Percentiles rank a stretch among this genome's conserved stretches.
Conservation (phyloP, 225 moss, liverwort and hornwort genomes). For the Takakia lepidozioides region DNA sequence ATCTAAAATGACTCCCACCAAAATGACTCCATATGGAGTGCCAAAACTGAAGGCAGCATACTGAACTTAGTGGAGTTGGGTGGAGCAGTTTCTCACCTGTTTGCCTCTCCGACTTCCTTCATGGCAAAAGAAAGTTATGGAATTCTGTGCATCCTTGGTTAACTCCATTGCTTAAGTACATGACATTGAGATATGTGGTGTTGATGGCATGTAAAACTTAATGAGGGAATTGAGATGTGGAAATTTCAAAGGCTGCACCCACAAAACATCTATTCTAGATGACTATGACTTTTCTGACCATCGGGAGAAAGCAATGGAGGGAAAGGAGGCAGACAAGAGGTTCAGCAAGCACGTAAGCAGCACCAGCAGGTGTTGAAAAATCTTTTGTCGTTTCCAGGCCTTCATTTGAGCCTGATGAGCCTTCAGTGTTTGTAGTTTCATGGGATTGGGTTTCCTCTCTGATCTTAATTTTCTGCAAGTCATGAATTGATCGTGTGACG, state of each 20-base stretch:
- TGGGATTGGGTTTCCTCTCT: neutral
- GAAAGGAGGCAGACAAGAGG: slow-evolving; percentile 90
- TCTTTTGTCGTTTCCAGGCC: no score
- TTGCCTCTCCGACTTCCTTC: no score
- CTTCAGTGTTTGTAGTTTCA: no score
- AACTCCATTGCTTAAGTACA: neutral
- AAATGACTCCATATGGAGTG: no score
- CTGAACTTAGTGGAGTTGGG: no score
- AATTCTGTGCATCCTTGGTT: neutral
- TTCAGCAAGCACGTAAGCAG: slow-evolving; percentile 77
- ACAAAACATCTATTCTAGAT: slow-evolving; percentile 92
- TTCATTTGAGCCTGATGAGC: no score
- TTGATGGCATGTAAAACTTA: slow-evolving; percentile 67
- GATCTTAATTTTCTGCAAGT: neutral
- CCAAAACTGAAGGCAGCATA: no score
- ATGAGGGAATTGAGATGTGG: slow-evolving; percentile 88
- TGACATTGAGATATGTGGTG: neutral
- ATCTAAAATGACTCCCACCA: no score
- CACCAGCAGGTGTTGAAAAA: slow-evolving; percentile 58
- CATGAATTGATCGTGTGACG: no score
- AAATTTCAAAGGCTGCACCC: slow-evolving; percentile 81
- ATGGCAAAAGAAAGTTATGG: no score
- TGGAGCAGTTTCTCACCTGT: no score
- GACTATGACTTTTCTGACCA: slow-evolving; percentile 98
- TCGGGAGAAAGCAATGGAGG: slow-evolving; percentile 90